Evolutionary conservation across 306 rosid genomes (phyloP).

Genomic region (Citrullus colocynthis): DNA sequence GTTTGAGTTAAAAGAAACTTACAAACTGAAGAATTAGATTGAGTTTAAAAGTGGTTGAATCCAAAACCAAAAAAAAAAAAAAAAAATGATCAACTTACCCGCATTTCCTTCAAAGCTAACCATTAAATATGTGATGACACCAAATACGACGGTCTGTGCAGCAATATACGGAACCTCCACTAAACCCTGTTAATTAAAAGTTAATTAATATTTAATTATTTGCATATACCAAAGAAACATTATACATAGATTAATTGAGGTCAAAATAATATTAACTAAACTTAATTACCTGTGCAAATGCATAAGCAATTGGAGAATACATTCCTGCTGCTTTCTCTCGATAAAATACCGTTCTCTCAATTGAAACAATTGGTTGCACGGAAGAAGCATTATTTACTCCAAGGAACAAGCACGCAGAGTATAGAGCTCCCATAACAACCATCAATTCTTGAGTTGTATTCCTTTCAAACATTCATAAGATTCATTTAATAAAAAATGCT

Average conservation of each 20-base stretch:
- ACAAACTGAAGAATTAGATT: too few species aligned
- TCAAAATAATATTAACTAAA: too few species aligned
- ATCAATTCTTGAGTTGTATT: constrained; percentile 40
- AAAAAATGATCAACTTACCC: constrained; percentile 19
- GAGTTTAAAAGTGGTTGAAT: too few species aligned
- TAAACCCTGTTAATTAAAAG: constrained; percentile 42
- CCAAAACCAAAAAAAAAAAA: background rate
- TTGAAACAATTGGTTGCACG: constrained; percentile 86
- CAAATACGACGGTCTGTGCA: constrained; percentile 55
- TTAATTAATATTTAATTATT: too few species aligned
- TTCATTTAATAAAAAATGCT: background rate
- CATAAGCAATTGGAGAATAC: constrained; percentile 82
- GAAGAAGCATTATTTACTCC: constrained; percentile 80
- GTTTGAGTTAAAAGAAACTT: too few species aligned
- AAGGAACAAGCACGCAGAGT: constrained; percentile 60
- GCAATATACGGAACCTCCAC: constrained; percentile 83
- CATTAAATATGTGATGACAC: constrained; percentile 71
- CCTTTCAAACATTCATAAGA: constrained; percentile 24
- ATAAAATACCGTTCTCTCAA: constrained; percentile 86
- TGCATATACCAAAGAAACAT: too few species aligned
- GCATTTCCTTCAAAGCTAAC: constrained; percentile 53
- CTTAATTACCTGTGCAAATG: constrained; percentile 54
- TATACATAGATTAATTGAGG: too few species aligned
- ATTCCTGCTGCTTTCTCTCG: constrained; percentile 88
- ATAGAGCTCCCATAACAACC: constrained; percentile 82